Percentiles rank a stretch among this genome's conserved stretches.
phyloP scores from a whole-genome alignment of 2,329 filamentous ascomycete genomes.

The Diplodia scrobiculata region DNA sequence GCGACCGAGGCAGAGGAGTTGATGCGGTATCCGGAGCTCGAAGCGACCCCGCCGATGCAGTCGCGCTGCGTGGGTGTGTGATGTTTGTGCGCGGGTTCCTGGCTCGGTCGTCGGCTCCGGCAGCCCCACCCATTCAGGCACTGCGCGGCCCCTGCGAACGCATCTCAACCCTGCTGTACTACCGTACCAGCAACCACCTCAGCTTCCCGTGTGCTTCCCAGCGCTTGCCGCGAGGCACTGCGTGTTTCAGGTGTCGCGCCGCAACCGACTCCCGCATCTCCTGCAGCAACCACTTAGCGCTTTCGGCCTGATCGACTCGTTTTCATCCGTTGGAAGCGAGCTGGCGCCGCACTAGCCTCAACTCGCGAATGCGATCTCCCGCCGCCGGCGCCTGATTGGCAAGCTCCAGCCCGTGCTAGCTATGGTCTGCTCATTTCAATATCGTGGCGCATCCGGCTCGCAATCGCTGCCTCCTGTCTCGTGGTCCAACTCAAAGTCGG shows the following conservation, averaged over 20 bases:
- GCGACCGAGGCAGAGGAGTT: not conserved
- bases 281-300: not conserved
- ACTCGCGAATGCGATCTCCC: conserved; percentile 15
- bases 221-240: not conserved
- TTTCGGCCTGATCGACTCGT: conserved; percentile 25
- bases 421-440: conserved; percentile 26
- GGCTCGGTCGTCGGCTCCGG: too few relatives aligned
- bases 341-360: conserved; percentile 1
- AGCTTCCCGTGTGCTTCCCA: not conserved
- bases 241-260: conserved; percentile 14
- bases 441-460: conserved; percentile 24
- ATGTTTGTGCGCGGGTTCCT: not conserved
- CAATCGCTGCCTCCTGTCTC: conserved; percentile 24
- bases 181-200: conserved; percentile 1
- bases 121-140: too few relatives aligned
- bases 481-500: conserved; percentile 5
- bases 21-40: not conserved
- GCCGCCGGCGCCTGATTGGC: not conserved
- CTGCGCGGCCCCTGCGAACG: not conserved
- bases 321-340: conserved; percentile 18
- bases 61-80: not conserved
- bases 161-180: not conserved
- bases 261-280: not conserved
- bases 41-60: not conserved
- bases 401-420: conserved; percentile 8